These are phyloP conservation scores for Candida morakotiae DNA, from an alignment of 805 yeast genomes.

Conservation along the genomic window DNA sequence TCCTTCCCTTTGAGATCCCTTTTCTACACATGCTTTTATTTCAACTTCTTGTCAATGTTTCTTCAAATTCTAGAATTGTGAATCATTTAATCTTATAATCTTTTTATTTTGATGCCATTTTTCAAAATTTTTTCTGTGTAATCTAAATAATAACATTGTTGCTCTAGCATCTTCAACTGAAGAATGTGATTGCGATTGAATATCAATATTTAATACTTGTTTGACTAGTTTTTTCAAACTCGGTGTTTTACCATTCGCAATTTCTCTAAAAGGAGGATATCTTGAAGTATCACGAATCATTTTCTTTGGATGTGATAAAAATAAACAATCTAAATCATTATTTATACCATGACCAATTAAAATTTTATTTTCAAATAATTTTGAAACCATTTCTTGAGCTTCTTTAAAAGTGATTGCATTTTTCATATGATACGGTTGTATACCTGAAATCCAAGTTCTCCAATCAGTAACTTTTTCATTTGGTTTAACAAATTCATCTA, in stretches of 20 bases:
- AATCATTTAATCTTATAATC: no score
- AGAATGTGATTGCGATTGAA: slow-evolving; percentile 75
- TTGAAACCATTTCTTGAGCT: slow-evolving; percentile 57
- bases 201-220: slow-evolving; percentile 53
- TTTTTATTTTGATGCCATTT: slow-evolving; percentile 13
- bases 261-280: slow-evolving; percentile 53
- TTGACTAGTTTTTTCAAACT: slow-evolving; percentile 61
- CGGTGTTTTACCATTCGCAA: slow-evolving; percentile 69
- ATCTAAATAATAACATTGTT: slow-evolving; percentile 74
- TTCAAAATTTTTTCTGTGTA: slow-evolving; percentile 61
- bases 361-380: slow-evolving; percentile 50
- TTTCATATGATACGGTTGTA: slow-evolving; percentile 64
- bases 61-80: no score
- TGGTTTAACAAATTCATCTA: slow-evolving; percentile 77
- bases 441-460: slow-evolving; percentile 92
- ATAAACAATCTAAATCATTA: slow-evolving; percentile 69
- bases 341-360: slow-evolving; percentile 84
- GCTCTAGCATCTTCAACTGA: slow-evolving; percentile 90
- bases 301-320: slow-evolving; percentile 61
- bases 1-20: no score
- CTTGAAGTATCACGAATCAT: slow-evolving; percentile 72
- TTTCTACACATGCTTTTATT: no score
- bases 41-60: no score
- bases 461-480: slow-evolving; percentile 76
- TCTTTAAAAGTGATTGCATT: slow-evolving; percentile 62